Evolutionary conservation across 176 grass and related monocot genomes (phyloP).

Genomic region (Zoysia pacifica): DNA sequence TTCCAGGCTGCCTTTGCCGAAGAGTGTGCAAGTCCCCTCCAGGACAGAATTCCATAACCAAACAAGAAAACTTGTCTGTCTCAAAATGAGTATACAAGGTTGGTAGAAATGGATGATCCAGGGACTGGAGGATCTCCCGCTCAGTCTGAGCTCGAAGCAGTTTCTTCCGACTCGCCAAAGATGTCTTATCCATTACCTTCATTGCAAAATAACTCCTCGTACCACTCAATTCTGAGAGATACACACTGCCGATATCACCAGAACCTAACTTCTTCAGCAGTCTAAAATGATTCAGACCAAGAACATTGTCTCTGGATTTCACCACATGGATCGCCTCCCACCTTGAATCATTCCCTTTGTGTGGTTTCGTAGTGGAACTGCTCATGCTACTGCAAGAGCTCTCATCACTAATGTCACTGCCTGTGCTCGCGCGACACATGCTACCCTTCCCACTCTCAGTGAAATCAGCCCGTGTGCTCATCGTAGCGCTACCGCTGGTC

Average conservation of each 20-base stretch:
- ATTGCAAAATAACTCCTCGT: slow-evolving; percentile 84
- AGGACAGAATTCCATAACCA: slow-evolving; percentile 93
- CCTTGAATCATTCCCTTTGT: slow-evolving; percentile 83
- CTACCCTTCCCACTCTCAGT: slow-evolving; percentile 85
- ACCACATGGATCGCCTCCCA: slow-evolving; percentile 82
- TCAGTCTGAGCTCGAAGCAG: slow-evolving; percentile 85
- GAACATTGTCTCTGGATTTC: slow-evolving; percentile 58
- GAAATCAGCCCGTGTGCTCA: slow-evolving; percentile 58
- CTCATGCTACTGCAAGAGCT: slow-evolving; percentile 85
- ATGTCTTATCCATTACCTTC: slow-evolving; percentile 94
- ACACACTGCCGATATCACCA: slow-evolving; percentile 87
- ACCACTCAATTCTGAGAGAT: slow-evolving; percentile 83
- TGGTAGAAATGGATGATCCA: slow-evolving; percentile 93
- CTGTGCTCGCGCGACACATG: slow-evolving; percentile 72
- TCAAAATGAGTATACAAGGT: slow-evolving; percentile 90
- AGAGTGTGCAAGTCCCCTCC: slow-evolving; percentile 89
- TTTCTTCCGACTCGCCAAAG: slow-evolving; percentile 83
- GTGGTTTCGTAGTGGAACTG: slow-evolving; percentile 71
- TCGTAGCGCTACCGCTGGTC: slow-evolving; percentile 68
- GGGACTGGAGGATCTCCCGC: slow-evolving; percentile 76
- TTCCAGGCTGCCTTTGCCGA: slow-evolving; percentile 82
- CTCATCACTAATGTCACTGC: slow-evolving; percentile 75
- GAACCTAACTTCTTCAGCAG: slow-evolving; percentile 77
- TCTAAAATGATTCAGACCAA: slow-evolving; percentile 82
- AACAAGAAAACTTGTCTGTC: slow-evolving; percentile 89